Base-by-base conservation (phyloP, 140 eudicot species). In the Cichorium intybus region DNA sequence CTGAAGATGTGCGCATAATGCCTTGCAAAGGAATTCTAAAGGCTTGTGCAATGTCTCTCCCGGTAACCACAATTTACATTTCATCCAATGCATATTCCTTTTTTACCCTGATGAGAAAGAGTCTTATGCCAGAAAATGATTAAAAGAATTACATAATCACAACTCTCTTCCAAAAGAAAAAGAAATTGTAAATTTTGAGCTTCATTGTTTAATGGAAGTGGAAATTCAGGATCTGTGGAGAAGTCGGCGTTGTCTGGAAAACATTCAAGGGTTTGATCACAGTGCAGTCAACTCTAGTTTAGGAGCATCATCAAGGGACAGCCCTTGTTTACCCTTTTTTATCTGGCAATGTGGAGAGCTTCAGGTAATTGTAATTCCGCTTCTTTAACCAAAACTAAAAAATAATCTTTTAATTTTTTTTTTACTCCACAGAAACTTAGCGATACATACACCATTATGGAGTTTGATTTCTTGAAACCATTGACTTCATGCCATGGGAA, bases 11-110 rank as follows among this genome's bases (percentile, higher is more conserved):
- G 66, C 47, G 60, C 56, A 79, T 85, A 64, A 75, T 92, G 88
- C 98, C 98, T 77, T 82, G 92, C 66, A 92, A 76, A 87, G 98
- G 98, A 66, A 66, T 81, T 27, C 62, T 92, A 33, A 81, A 67
- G 71, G 92, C 82, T 29, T 92, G 96, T 83, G 92, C 96, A 55
- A 87, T 92, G 95, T 83, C 71, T 78, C 87, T 92, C 67, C 95
- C 95, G 37, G 97, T 87, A 78, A 91, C 95, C 56, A 3, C 14
- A 27, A 28, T 12, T 26, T 41, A 11, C 20, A 10, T 43, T 20
- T 10, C 31, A 23, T 10, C 18, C 16, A 27, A 20, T 16, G 1
- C 31, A 45, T 43, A 26, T 37, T 24, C 7, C 47, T 18, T 17
- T 17, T 35, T 24, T 15, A 6, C 20, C 28, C n/a, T 14, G 33